Evolutionary conservation across 78 protist species (phyloP).

Genomic region (Mastigamoeba balamuthi): DNA sequence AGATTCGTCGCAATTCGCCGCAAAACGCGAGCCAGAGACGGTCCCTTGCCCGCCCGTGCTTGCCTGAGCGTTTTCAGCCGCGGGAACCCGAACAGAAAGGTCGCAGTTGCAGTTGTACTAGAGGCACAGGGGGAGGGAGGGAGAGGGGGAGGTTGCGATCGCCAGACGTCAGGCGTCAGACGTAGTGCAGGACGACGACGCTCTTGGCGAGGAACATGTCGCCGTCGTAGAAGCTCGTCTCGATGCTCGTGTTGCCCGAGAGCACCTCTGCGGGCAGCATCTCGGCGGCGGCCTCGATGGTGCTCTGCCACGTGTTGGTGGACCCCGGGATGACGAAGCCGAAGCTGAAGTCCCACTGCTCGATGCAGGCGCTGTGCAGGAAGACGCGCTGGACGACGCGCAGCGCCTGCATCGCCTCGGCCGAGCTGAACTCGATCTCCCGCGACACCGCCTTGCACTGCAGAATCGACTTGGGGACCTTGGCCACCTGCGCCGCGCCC

Average conservation of each 20-base stretch:
- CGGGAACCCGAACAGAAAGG: no score
- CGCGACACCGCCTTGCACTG: neutral
- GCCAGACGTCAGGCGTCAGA: no score
- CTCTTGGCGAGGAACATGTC: neutral
- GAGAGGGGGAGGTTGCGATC: no score
- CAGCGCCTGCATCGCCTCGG: neutral
- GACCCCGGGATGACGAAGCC: conserved; percentile 34
- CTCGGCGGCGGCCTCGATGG: neutral
- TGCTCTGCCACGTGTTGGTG: conserved; percentile 16
- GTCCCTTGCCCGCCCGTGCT: no score
- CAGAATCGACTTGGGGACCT: conserved; percentile 1
- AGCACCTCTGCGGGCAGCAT: conserved; percentile 17
- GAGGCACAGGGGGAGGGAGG: no score
- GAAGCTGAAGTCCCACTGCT: conserved; percentile 4
- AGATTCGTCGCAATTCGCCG: no score
- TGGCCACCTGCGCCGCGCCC: no score
- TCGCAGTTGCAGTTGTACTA: no score
- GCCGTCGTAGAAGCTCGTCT: neutral
- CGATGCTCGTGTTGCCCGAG: neutral
- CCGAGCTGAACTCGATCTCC: neutral
- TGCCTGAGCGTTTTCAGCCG: no score
- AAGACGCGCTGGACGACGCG: conserved; percentile 5
- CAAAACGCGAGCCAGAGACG: no score
- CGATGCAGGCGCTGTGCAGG: neutral
- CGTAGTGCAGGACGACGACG: neutral